phyloP scores from a whole-genome alignment of 176 grass and related monocot genomes.

The Miscanthus lutarioriparius region DNA sequence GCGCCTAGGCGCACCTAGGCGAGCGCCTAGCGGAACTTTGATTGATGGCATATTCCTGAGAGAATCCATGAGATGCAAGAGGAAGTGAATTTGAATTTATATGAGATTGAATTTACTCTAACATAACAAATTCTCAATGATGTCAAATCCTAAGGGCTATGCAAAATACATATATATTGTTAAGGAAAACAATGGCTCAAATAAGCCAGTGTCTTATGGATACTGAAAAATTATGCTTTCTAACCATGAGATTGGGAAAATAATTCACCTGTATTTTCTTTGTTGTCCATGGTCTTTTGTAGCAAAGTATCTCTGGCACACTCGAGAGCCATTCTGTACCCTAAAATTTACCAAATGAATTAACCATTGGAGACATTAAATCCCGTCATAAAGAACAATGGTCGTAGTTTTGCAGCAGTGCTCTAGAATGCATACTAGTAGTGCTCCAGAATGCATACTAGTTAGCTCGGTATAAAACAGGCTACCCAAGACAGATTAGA shows the following conservation, averaged over 20 bases:
- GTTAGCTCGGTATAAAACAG: background rate
- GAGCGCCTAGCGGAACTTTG: too few species aligned
- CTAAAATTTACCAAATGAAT: constrained; percentile 32
- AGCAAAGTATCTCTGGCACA: constrained; percentile 78
- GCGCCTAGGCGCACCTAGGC: too few species aligned
- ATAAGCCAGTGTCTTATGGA: too few species aligned
- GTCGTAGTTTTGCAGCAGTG: background rate
- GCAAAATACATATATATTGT: background rate
- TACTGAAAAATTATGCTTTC: background rate
- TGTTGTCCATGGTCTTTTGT: constrained; percentile 85
- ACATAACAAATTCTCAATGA: background rate
- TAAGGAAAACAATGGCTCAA: background rate
- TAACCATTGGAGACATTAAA: constrained; percentile 13
- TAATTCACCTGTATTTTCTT: constrained; percentile 73
- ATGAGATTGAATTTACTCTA: background rate
- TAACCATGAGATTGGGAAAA: background rate
- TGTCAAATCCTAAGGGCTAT: background rate
- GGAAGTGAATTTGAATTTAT: background rate
- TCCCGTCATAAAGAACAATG: background rate
- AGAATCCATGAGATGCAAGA: constrained; percentile 9
- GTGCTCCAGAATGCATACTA: background rate
- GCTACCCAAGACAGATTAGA: background rate
- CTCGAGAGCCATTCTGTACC: constrained; percentile 86
- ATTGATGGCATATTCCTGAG: background rate
- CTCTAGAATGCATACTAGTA: background rate